These are phyloP conservation scores for Taiozyma sp. DNA, from an alignment of 1,139 yeast genomes.

Conservation along the genomic window DNA sequence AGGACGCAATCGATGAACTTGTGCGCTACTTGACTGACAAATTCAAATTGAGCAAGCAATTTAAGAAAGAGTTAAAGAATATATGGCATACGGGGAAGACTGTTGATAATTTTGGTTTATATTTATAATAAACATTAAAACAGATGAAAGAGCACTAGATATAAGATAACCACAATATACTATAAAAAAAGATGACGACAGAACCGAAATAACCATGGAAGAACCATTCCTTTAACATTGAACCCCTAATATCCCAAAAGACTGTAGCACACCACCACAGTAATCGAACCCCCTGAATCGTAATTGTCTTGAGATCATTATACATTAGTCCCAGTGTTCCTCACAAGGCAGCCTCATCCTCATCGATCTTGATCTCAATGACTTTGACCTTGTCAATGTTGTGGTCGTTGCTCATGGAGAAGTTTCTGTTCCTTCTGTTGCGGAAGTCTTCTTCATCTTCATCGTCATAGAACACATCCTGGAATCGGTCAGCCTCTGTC, in stretches of 20 bases:
- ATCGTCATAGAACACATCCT: slow-evolving; percentile 2
- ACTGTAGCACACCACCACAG: background rate
- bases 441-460: slow-evolving; percentile 4
- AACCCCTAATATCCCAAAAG: background rate
- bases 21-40: slow-evolving; percentile 16
- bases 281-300: background rate
- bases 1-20: slow-evolving; percentile 21
- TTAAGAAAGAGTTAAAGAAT: slow-evolving; percentile 5
- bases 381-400: slow-evolving; percentile 40
- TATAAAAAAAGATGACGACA: background rate
- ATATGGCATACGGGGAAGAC: slow-evolving; percentile 13
- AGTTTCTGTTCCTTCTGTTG: background rate
- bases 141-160: background rate
- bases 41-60: slow-evolving; percentile 9
- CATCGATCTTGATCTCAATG: slow-evolving; percentile 47
- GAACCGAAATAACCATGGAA: background rate
- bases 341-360: slow-evolving; percentile 19
- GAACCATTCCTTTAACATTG: background rate
- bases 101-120: slow-evolving; percentile 21
- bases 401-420: slow-evolving; percentile 15
- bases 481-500: slow-evolving; percentile 5
- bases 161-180: background rate
- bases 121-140: slow-evolving; percentile 9
- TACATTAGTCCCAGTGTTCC: background rate
- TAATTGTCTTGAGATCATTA: background rate